These are phyloP conservation scores for Corrigiola litoralis DNA, from an alignment of 179 eudicot species.

Conservation along the genomic window DNA sequence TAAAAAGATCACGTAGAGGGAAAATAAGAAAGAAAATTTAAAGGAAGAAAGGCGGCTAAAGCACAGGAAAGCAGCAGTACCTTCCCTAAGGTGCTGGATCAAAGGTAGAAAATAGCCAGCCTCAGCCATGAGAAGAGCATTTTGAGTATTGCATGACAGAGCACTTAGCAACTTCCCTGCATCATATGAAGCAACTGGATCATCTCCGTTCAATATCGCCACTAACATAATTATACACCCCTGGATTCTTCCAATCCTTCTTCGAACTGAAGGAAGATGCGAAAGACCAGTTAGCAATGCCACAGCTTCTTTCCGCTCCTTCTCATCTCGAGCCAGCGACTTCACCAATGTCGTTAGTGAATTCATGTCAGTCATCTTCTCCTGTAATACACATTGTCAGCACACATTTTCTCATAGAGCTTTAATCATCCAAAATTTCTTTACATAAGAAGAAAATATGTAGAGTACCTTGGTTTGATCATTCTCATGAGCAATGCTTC, in stretches of 20 bases:
- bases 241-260: constrained; percentile 72
- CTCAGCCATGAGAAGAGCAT: constrained; percentile 98
- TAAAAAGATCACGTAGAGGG: no score
- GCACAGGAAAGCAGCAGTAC: constrained; percentile 28
- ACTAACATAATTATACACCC: constrained; percentile 88
- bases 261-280: constrained; percentile 45
- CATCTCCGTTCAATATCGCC: constrained; percentile 64
- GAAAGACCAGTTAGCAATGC: constrained; percentile 57
- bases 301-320: constrained; percentile 73
- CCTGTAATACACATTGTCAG: constrained; percentile 71
- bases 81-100: constrained; percentile 68
- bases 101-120: constrained; percentile 86
- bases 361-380: constrained; percentile 57
- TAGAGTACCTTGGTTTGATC: constrained; percentile 52
- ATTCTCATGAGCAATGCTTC: constrained; percentile 39
- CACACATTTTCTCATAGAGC: no score
- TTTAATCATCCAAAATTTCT: neutral
- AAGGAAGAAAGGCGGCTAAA: neutral
- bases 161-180: constrained; percentile 56
- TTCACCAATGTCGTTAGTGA: constrained; percentile 56
- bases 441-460: neutral
- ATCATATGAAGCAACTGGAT: constrained; percentile 54
- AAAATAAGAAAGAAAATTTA: neutral
- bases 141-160: constrained; percentile 70
- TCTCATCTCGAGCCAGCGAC: constrained; percentile 60